Base-by-base conservation (phyloP, 2,329 filamentous ascomycete species). In the Trichoderma sp. region DNA sequence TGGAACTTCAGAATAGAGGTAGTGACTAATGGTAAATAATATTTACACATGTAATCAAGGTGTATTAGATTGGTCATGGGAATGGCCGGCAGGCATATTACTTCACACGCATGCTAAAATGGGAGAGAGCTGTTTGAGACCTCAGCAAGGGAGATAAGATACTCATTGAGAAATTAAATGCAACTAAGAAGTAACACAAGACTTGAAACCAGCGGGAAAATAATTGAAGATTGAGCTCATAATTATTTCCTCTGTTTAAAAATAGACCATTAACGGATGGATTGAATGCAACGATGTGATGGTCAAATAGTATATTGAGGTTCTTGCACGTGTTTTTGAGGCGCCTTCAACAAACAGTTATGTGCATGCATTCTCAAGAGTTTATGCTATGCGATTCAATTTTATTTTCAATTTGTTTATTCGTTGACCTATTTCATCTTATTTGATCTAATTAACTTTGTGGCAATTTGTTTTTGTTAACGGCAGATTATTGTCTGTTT, bases 301-400 rank as follows among this genome's bases (percentile, higher is more conserved):
- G 18, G 7, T 43, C 15, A 3, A 43, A 3, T n/a, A 18, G n/a
- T n/a, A n/a, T n/a, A n/a, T n/a, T n/a, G n/a, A 18, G 6, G 6
- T 39, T 8, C 39, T 43, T 43, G 15, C 39, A n/a, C 9, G 7
- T 43, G 18, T 43, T 7, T n/a, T n/a, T 43, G 18, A 3, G 15
- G 15, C 7, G 6, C 3, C 15, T 43, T 12, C 47, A 24, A 14
- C n/a, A 51, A 21, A 51, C 3, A 3, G 21, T 24, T 12, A 0
- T 6, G n/a, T 7, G n/a, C 21, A 53, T 53, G 11, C 21, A 14
- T 24, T 12, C 47, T 14, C 9, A 53, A 1, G 5, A 7, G 6
- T 3, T 24, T 5, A 53, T 3, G 0, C 7, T 1, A 6, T 14
- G 21, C 0, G 1, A 53, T 1, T 3, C 43, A 51, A 24, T 47